phyloP scores from a whole-genome alignment of 768 basidiomycete species.

The Lactarius akahatsu region DNA sequence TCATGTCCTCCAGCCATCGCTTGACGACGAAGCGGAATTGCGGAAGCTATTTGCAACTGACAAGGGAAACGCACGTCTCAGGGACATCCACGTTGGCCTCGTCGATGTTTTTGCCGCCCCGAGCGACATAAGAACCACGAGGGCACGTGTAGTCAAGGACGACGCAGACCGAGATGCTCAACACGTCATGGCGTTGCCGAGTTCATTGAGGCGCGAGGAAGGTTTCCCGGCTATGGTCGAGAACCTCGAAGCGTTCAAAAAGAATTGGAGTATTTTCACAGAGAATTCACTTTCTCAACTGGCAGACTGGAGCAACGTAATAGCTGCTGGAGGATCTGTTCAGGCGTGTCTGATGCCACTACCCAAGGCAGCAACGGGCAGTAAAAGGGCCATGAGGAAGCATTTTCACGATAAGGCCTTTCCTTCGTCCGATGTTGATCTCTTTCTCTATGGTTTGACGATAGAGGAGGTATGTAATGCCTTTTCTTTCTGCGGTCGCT shows the following conservation, averaged over 20 bases:
- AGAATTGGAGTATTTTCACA: conserved; percentile 62
- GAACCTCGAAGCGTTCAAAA: conserved; percentile 56
- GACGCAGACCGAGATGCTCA: conserved; percentile 47
- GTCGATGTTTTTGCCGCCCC: conserved; percentile 59
- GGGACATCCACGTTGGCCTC: conserved; percentile 54
- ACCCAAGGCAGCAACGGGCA: conserved; percentile 47
- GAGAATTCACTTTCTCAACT: conserved; percentile 62
- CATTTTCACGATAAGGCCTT: conserved; percentile 55
- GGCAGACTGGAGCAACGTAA: conserved; percentile 60
- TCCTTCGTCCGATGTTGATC: conserved; percentile 61
- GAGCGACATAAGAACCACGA: conserved; percentile 47
- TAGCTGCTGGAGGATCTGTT: conserved; percentile 63
- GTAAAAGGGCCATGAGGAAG: conserved; percentile 57
- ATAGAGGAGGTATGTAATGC: conserved; percentile 45
- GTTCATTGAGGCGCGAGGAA: conserved; percentile 46
- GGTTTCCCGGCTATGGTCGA: conserved; percentile 50
- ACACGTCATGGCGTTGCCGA: conserved; percentile 53
- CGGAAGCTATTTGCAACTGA: conserved; percentile 58
- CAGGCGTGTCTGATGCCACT: conserved; percentile 57
- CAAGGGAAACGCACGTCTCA: conserved; percentile 45
- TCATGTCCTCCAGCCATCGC: conserved; percentile 48
- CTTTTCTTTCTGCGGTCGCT: background rate
- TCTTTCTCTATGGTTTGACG: conserved; percentile 61
- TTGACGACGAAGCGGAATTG: conserved; percentile 56
- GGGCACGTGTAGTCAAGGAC: conserved; percentile 48